Percentiles rank a stretch among this genome's conserved stretches.
Conservation (phyloP, 2,329 filamentous ascomycete species). For the Xylariaceae sp. region DNA sequence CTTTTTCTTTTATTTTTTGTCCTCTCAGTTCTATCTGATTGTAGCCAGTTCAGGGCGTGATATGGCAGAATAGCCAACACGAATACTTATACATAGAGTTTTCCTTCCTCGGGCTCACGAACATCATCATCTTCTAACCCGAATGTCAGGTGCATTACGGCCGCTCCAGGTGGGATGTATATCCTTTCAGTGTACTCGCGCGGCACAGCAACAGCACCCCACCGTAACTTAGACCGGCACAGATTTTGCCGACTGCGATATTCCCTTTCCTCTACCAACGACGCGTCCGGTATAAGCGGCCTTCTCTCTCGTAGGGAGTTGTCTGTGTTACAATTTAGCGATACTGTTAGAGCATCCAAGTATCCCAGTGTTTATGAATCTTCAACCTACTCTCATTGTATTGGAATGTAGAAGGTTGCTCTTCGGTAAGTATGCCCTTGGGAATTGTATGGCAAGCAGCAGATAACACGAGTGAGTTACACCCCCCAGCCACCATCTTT, state of each 20-base stretch:
- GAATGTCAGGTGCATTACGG: slow-evolving; percentile 10
- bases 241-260: not conserved
- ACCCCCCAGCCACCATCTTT: slow-evolving; percentile 5
- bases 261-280: slow-evolving; percentile 2
- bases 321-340: too few species aligned
- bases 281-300: not conserved
- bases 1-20: too few species aligned
- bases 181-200: not conserved
- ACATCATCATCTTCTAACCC: not conserved
- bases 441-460: slow-evolving; percentile 2
- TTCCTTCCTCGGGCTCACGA: not conserved
- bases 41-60: too few species aligned
- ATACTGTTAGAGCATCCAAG: too few species aligned
- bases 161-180: not conserved
- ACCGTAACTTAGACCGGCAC: slow-evolving; percentile 7
- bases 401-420: too few species aligned
- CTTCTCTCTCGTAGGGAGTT: not conserved
- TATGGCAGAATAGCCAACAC: too few species aligned
- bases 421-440: too few species aligned
- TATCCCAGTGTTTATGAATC: too few species aligned
- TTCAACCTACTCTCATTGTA: not conserved
- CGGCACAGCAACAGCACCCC: slow-evolving; percentile 7
- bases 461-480: slow-evolving; percentile 5
- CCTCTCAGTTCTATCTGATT: too few species aligned
- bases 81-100: slow-evolving; percentile 9